Evolutionary conservation across 1,284 basidiomycete species (phyloP).

Genomic region (Cryptococcus wingfieldii): DNA sequence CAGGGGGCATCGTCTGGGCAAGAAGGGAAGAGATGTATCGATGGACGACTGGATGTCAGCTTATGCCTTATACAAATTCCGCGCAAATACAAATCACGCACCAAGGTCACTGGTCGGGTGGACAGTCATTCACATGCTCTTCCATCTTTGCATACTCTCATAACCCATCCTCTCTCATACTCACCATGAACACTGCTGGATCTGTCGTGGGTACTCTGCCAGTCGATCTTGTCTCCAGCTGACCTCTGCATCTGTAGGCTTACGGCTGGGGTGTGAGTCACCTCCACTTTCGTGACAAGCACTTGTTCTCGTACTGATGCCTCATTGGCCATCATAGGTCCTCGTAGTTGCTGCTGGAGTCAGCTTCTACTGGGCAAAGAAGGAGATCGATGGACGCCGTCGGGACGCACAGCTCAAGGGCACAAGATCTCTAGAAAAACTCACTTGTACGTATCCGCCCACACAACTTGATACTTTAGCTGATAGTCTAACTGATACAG

Average conservation of each 20-base stretch:
- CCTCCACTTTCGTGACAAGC: background rate
- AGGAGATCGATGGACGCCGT: constrained; percentile 50
- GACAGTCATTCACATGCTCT: background rate
- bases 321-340: constrained; percentile 19
- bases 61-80: background rate
- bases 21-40: no score
- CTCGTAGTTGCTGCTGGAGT: constrained; percentile 52
- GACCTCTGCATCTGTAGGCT: constrained; percentile 10
- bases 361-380: constrained; percentile 53
- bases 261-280: constrained; percentile 33
- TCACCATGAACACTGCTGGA: constrained; percentile 26
- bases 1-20: constrained; percentile 5
- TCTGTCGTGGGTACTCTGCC: constrained; percentile 22
- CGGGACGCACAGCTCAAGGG: constrained; percentile 13
- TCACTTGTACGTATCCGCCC: constrained; percentile 9
- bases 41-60: background rate
- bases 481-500: background rate
- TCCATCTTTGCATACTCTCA: background rate
- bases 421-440: constrained; percentile 13
- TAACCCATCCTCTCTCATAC: background rate
- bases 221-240: background rate
- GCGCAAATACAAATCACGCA: background rate
- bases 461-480: background rate
- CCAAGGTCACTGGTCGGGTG: background rate
- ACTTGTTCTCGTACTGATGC: background rate